Evolutionary conservation across 495 filamentous ascomycete genomes (phyloP).

Genomic region (Jackrogersella minutella): DNA sequence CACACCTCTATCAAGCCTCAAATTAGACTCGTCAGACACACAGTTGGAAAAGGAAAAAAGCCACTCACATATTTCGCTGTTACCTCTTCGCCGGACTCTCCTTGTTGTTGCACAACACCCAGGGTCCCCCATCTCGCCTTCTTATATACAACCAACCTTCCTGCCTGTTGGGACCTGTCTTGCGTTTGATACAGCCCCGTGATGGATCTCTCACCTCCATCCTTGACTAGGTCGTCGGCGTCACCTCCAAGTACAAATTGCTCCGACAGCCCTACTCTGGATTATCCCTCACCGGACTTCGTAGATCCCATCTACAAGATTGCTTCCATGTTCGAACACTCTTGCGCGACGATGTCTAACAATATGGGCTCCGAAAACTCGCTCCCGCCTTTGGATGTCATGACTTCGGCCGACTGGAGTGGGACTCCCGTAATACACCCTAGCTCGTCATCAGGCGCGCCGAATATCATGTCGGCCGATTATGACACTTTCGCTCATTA

Average conservation of each 20-base stretch:
- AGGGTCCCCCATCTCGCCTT: slow-evolving; percentile 21
- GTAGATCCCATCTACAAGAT: slow-evolving; percentile 58
- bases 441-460: slow-evolving; percentile 50
- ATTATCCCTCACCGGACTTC: slow-evolving; percentile 55
- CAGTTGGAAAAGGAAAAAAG: slow-evolving; percentile 27
- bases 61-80: slow-evolving; percentile 17
- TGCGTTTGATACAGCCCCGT: slow-evolving; percentile 38
- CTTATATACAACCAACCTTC: slow-evolving; percentile 35
- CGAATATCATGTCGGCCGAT: slow-evolving; percentile 59
- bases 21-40: slow-evolving; percentile 21
- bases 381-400: slow-evolving; percentile 54
- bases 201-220: slow-evolving; percentile 60
- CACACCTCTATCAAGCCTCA: slow-evolving; percentile 36
- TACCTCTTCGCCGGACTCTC: slow-evolving; percentile 16
- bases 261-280: slow-evolving; percentile 57
- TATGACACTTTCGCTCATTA: slow-evolving; percentile 62
- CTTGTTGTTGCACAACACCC: slow-evolving; percentile 29
- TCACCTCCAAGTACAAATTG: slow-evolving; percentile 58
- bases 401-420: slow-evolving; percentile 55
- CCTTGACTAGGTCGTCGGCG: slow-evolving; percentile 57
- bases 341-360: slow-evolving; percentile 48
- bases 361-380: slow-evolving; percentile 52
- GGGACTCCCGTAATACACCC: slow-evolving; percentile 48
- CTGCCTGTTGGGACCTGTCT: slow-evolving; percentile 34
- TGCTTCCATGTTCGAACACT: slow-evolving; percentile 54